Conservation (phyloP, 2,329 filamentous ascomycete genomes). For the Neonectria magnoliae region DNA sequence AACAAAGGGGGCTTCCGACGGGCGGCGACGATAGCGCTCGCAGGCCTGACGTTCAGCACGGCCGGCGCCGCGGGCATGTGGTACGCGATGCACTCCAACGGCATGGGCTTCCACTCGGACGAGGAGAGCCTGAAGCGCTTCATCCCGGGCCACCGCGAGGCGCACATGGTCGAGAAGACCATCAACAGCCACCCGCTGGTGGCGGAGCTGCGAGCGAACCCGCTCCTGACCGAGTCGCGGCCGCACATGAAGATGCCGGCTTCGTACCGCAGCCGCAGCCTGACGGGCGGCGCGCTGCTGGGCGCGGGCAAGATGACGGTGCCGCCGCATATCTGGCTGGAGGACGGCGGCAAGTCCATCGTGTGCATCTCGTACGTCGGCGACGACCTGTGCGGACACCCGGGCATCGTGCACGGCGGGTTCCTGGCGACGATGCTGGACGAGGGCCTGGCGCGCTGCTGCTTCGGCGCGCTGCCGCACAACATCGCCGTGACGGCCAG, state of each 20-base stretch:
- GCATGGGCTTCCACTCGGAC: constrained; percentile 62
- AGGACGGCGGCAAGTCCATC: constrained; percentile 74
- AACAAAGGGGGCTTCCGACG: constrained; percentile 36
- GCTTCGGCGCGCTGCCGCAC: constrained; percentile 87
- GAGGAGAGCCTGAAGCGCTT: constrained; percentile 78
- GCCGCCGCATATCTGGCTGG: constrained; percentile 81
- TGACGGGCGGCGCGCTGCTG: constrained; percentile 83
- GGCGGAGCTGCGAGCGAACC: constrained; percentile 71
- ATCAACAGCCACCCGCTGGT: constrained; percentile 83
- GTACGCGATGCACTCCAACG: constrained; percentile 48
- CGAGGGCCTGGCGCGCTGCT: constrained; percentile 87
- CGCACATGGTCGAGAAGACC: constrained; percentile 72
- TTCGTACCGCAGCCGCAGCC: constrained; percentile 73
- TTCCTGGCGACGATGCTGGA: constrained; percentile 92
- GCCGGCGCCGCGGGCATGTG: constrained; percentile 49
- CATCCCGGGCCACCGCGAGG: constrained; percentile 62
- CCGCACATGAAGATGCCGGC: constrained; percentile 89
- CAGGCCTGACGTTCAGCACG: constrained; percentile 45
- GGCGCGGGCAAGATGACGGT: constrained; percentile 81
- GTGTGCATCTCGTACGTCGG: constrained; percentile 83
- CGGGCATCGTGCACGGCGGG: constrained; percentile 90
- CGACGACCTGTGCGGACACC: constrained; percentile 84
- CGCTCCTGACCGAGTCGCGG: constrained; percentile 77
- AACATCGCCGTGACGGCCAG: constrained; percentile 88
- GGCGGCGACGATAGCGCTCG: constrained; percentile 40